A percentile compares a stretch with the other conserved stretches of the same genome.
phyloP scores from a whole-genome alignment of 2,329 filamentous ascomycete genomes.

The Arthrobotrys conoides region DNA sequence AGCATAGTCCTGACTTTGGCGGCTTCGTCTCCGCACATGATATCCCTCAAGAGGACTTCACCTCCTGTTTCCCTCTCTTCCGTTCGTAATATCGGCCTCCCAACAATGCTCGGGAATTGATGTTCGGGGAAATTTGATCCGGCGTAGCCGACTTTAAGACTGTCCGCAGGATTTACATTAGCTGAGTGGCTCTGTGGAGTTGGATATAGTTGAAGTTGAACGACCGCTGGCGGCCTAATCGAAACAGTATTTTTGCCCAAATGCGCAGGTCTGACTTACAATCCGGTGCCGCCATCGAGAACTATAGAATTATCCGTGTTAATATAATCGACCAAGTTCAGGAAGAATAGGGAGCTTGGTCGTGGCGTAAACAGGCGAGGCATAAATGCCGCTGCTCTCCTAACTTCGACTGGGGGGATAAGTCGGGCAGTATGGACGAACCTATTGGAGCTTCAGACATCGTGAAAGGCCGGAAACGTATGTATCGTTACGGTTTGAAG shows the following conservation, averaged over 20 bases:
- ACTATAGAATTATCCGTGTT: constrained; percentile 72
- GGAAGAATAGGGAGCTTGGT: not conserved
- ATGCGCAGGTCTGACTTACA: constrained; percentile 67
- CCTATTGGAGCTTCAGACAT: constrained; percentile 62
- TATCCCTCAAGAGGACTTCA: constrained; percentile 81
- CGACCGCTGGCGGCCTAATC: constrained; percentile 24
- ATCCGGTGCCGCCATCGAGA: constrained; percentile 99
- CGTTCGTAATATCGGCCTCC: constrained; percentile 94
- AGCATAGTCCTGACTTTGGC: constrained; percentile 96
- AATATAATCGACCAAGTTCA: not conserved
- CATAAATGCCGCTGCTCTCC: not conserved
- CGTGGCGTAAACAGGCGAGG: constrained; percentile 1
- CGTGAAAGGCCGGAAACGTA: constrained; percentile 12
- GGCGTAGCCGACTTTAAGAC: constrained; percentile 97
- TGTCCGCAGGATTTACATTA: constrained; percentile 42
- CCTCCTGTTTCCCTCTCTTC: constrained; percentile 76
- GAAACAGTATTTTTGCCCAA: not conserved
- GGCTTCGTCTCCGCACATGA: constrained; percentile 99
- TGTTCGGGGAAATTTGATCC: constrained; percentile 99
- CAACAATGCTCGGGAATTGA: constrained; percentile 98
- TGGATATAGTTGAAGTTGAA: not conserved
- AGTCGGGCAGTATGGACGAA: constrained; percentile 1
- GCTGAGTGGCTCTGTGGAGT: not conserved
- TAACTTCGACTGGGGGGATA: not conserved
- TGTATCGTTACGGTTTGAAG: constrained; percentile 9